A percentile compares a stretch with the other conserved stretches of the same genome.
Evolutionary conservation across 1,139 yeast genomes (phyloP).

Genomic region (Lodderomyces elongisporus): DNA sequence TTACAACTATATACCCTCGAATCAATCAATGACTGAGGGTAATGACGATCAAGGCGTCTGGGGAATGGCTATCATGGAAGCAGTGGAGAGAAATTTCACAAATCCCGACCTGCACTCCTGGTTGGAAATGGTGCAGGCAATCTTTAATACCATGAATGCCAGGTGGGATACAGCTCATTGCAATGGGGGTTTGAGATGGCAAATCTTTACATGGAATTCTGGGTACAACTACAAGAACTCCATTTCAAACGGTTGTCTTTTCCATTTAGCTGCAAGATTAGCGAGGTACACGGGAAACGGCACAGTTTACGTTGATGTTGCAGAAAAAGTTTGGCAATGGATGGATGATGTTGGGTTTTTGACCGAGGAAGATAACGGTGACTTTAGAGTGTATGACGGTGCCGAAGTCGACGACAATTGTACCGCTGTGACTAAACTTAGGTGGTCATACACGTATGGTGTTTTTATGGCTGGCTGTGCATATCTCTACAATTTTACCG

Average conservation of each 20-base stretch:
- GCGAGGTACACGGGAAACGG: conserved; percentile 65
- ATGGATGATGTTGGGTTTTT: conserved; percentile 48
- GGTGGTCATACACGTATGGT: conserved; percentile 84
- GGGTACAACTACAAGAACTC: conserved; percentile 80
- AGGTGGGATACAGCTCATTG: conserved; percentile 69
- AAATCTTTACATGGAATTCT: conserved; percentile 68
- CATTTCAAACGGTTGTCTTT: conserved; percentile 72
- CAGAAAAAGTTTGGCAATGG: conserved; percentile 71
- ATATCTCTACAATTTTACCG: conserved; percentile 62
- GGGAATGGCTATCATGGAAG: conserved; percentile 59
- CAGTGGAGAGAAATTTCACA: conserved; percentile 58
- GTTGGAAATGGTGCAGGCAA: conserved; percentile 69
- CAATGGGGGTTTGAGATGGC: conserved; percentile 83
- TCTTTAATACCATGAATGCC: conserved; percentile 67
- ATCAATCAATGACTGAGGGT: conserved; percentile 61
- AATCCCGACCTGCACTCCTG: conserved; percentile 52
- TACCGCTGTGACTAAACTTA: conserved; percentile 43
- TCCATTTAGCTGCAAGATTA: conserved; percentile 72
- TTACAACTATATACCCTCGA: conserved; percentile 51
- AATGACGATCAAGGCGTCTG: conserved; percentile 72
- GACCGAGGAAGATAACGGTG: conserved; percentile 27
- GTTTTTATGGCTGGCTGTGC: conserved; percentile 68
- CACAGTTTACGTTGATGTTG: conserved; percentile 51
- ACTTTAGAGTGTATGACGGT: conserved; percentile 62
- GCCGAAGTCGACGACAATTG: conserved; percentile 59